Evolutionary conservation across 768 basidiomycete genomes (phyloP).

Genomic region (Amanita brunnescens): DNA sequence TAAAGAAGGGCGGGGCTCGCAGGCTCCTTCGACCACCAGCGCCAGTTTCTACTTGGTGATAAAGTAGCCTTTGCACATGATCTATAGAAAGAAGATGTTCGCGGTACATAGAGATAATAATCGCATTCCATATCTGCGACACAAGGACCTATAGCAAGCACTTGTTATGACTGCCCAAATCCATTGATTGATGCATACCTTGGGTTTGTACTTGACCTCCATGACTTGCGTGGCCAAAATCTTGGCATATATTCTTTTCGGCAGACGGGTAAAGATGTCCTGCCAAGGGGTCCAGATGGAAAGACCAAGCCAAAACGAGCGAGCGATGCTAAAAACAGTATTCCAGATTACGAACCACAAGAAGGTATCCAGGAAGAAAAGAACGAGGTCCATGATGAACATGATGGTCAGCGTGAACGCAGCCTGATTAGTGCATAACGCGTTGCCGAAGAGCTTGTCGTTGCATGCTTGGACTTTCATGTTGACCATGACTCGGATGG

Average conservation of each 20-base stretch:
- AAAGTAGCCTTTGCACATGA: slow-evolving; percentile 95
- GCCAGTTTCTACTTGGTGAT: slow-evolving; percentile 86
- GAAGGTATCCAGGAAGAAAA: slow-evolving; percentile 99
- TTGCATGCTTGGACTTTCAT: slow-evolving; percentile 92
- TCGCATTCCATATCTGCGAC: slow-evolving; percentile 99
- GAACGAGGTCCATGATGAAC: slow-evolving; percentile 95
- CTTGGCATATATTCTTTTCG: slow-evolving; percentile 96
- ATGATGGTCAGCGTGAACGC: slow-evolving; percentile 95
- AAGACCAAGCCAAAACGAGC: slow-evolving; percentile 85
- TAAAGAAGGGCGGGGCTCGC: slow-evolving; percentile 96
- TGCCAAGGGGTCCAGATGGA: slow-evolving; percentile 99
- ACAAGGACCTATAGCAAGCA: slow-evolving; percentile 66
- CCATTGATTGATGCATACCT: slow-evolving; percentile 42
- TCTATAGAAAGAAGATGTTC: slow-evolving; percentile 98
- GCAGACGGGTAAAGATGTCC: slow-evolving; percentile 92
- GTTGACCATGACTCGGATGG: slow-evolving; percentile 90
- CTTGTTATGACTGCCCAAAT: slow-evolving; percentile 3
- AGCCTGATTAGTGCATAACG: slow-evolving; percentile 86
- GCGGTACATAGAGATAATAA: slow-evolving; percentile 99
- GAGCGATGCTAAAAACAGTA: slow-evolving; percentile 82
- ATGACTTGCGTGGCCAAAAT: slow-evolving; percentile 88
- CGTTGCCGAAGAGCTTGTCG: slow-evolving; percentile 79
- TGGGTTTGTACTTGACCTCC: slow-evolving; percentile 99
- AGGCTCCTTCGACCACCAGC: slow-evolving; percentile 83
- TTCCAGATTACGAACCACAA: slow-evolving; percentile 99